These are phyloP conservation scores for Dothidotthia symphoricarpi DNA, from an alignment of 2,329 filamentous ascomycete genomes.

Conservation along the genomic window DNA sequence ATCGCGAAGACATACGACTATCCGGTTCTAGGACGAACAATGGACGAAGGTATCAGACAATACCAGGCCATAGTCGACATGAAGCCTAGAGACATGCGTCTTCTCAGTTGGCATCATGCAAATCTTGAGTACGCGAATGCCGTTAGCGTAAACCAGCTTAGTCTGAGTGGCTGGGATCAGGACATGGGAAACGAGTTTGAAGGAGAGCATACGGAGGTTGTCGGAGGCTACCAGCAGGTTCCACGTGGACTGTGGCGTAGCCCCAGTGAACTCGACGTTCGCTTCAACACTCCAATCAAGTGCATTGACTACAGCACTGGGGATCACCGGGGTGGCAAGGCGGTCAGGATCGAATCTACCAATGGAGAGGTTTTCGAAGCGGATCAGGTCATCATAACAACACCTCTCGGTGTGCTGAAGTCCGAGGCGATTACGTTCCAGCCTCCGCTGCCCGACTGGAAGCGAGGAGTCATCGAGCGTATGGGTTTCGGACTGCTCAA, in stretches of 20 bases:
- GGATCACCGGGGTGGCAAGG: constrained; percentile 18
- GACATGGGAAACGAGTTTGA: constrained; percentile 98
- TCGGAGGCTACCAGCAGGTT: constrained; percentile 91
- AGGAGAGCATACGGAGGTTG: constrained; percentile 86
- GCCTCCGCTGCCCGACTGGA: constrained; percentile 87
- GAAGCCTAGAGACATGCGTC: constrained; percentile 78
- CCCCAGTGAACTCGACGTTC: constrained; percentile 74
- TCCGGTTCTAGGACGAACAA: constrained; percentile 82
- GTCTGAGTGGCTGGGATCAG: constrained; percentile 90
- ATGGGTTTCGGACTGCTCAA: constrained; percentile 93
- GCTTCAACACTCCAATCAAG: constrained; percentile 69
- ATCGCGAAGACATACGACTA: constrained; percentile 60
- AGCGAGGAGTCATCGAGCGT: constrained; percentile 72
- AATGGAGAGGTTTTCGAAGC: constrained; percentile 75
- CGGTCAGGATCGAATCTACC: constrained; percentile 59
- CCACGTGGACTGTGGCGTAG: constrained; percentile 80
- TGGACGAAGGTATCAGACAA: constrained; percentile 87
- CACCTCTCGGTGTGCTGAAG: constrained; percentile 89
- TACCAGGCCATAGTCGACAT: constrained; percentile 82
- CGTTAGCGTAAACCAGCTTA: constrained; percentile 80
- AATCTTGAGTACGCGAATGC: constrained; percentile 98
- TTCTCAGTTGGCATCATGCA: constrained; percentile 97
- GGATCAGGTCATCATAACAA: constrained; percentile 88
- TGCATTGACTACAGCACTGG: constrained; percentile 62
- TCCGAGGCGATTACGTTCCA: constrained; percentile 77